Conservation (phyloP, 1,284 basidiomycete genomes). For the Takashimella tepidaria region DNA sequence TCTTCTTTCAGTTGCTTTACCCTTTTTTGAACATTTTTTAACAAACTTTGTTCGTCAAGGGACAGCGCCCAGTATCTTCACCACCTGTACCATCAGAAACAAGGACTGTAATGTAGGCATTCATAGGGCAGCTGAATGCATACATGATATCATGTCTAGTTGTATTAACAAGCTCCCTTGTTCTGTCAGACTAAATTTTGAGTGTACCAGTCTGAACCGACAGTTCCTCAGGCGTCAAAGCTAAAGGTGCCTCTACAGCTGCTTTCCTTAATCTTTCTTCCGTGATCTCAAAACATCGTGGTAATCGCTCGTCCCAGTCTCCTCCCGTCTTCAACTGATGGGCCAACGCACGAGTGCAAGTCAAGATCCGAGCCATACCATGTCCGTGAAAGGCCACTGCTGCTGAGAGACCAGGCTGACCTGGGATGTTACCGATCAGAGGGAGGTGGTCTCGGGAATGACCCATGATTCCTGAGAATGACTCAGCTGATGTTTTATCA, state of each 20-base stretch:
- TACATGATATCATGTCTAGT: too few relatives aligned
- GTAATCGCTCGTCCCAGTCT: slow-evolving; percentile 17
- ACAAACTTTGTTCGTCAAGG: too few relatives aligned
- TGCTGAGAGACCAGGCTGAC: slow-evolving; percentile 17
- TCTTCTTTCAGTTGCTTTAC: too few relatives aligned
- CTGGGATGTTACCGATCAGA: slow-evolving; percentile 23
- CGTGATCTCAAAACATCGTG: slow-evolving; percentile 13
- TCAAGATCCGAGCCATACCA: slow-evolving; percentile 25
- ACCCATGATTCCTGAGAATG: slow-evolving; percentile 24
- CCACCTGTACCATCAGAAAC: too few relatives aligned
- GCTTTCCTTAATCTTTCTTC: slow-evolving; percentile 6
- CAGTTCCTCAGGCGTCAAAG: background rate
- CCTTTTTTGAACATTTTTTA: too few relatives aligned
- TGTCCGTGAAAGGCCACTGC: slow-evolving; percentile 23
- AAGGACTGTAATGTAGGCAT: too few relatives aligned
- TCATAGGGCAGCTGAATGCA: too few relatives aligned
- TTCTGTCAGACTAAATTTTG: background rate
- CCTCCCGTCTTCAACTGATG: slow-evolving; percentile 16
- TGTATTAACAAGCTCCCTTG: background rate
- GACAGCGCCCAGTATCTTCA: too few relatives aligned
- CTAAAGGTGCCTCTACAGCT: background rate
- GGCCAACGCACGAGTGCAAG: slow-evolving; percentile 16
- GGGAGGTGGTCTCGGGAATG: slow-evolving; percentile 27
- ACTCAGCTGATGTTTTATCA: too few relatives aligned
- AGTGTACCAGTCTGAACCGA: background rate